A percentile compares a stretch with the other conserved stretches of the same genome.
Evolutionary conservation across 805 yeast species (phyloP).

Genomic region (Metschnikowia santaceciliae): DNA sequence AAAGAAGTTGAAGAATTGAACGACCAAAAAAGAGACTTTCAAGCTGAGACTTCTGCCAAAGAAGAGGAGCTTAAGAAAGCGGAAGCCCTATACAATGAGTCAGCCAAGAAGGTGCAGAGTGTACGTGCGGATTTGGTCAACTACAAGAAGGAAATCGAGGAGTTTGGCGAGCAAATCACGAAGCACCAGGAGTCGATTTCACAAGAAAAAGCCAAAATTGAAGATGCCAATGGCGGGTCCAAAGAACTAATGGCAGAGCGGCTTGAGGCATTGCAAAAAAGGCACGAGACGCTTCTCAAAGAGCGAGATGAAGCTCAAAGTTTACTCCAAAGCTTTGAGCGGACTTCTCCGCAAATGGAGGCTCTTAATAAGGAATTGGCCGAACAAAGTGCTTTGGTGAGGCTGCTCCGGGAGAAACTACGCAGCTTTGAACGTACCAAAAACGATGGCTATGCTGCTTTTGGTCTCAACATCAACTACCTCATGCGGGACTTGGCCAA

Average conservation of each 20-base stretch:
- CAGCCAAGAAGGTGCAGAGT: conserved; percentile 8
- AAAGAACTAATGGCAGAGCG: conserved; percentile 28
- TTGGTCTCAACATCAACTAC: conserved; percentile 43
- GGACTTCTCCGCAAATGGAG: conserved; percentile 10
- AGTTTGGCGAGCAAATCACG: conserved; percentile 8
- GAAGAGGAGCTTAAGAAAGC: conserved; percentile 1
- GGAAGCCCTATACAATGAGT: conserved; percentile 8
- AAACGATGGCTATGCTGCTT: conserved; percentile 42
- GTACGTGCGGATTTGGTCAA: conserved; percentile 11
- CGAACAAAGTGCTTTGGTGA: conserved; percentile 5
- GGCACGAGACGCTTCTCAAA: conserved; percentile 6
- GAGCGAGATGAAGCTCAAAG: conserved; percentile 11
- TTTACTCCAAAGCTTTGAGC: conserved; percentile 2
- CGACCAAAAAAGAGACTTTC: not conserved
- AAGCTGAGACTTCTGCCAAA: conserved; percentile 1
- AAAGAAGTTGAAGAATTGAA: not conserved
- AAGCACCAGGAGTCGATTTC: conserved; percentile 21
- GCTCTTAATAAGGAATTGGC: conserved; percentile 10
- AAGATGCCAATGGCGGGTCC: conserved; percentile 42
- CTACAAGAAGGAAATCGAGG: conserved; percentile 21
- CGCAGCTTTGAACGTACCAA: conserved; percentile 12
- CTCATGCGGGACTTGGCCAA: conserved; percentile 38
- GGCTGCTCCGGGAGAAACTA: conserved; percentile 6
- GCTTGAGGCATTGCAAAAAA: conserved; percentile 11
- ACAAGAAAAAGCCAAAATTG: conserved; percentile 37